phyloP scores from a whole-genome alignment of 2,329 filamentous ascomycete genomes.

The Penicillium vulpinum region DNA sequence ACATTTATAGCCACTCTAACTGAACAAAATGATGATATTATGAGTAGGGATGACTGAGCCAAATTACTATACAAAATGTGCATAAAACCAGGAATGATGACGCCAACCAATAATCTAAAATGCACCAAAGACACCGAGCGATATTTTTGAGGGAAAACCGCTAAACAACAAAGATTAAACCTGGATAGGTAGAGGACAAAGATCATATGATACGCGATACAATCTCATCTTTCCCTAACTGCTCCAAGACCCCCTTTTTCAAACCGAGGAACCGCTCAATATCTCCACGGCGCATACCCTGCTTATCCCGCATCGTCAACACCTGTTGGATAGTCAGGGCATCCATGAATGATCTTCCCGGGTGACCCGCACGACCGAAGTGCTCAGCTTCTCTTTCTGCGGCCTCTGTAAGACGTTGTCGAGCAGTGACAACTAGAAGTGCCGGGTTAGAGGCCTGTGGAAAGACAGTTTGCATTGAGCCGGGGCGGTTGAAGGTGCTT shows the following conservation, averaged over 20 bases:
- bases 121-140: background rate
- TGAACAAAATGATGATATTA: background rate
- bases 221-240: constrained; percentile 39
- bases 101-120: background rate
- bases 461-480: constrained; percentile 39
- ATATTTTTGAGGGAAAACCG: background rate
- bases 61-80: background rate
- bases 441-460: constrained; percentile 53
- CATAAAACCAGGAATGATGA: background rate
- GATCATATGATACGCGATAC: constrained; percentile 26
- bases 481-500: constrained; percentile 49
- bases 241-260: constrained; percentile 45
- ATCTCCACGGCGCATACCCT: constrained; percentile 35
- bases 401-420: constrained; percentile 51
- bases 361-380: constrained; percentile 42
- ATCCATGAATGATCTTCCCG: constrained; percentile 51
- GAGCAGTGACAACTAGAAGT: constrained; percentile 53
- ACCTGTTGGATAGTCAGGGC: constrained; percentile 52
- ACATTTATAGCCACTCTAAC: background rate
- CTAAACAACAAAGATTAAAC: background rate
- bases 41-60: constrained; percentile 3
- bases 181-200: background rate
- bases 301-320: constrained; percentile 50
- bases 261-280: constrained; percentile 50
- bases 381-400: constrained; percentile 58